These are phyloP conservation scores for Isabelozyma gotoi DNA, from an alignment of 805 yeast genomes.

Conservation along the genomic window DNA sequence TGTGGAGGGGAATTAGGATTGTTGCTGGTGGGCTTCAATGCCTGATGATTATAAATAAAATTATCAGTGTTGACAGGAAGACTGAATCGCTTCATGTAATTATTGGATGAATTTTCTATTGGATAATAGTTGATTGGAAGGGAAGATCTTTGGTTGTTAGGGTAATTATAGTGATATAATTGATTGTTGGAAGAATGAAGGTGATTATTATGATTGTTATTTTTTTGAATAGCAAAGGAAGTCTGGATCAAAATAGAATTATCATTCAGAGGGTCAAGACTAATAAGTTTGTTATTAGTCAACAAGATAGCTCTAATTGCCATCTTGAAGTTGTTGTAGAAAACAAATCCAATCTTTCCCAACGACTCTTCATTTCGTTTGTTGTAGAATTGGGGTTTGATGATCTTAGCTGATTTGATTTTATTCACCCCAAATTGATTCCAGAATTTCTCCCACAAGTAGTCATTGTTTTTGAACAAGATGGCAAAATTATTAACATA, in stretches of 20 bases:
- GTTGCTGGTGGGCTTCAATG: constrained; percentile 1
- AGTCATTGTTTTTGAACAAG: constrained; percentile 53
- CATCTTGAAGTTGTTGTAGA: constrained; percentile 54
- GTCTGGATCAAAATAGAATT: constrained; percentile 30
- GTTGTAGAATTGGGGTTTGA: constrained; percentile 40
- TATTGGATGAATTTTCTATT: constrained; percentile 3
- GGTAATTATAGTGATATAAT: not conserved
- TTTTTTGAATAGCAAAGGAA: constrained; percentile 42
- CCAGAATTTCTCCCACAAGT: constrained; percentile 40
- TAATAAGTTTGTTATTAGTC: constrained; percentile 44
- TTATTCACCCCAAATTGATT: constrained; percentile 30
- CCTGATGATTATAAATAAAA: not conserved
- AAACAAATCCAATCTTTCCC: constrained; percentile 60
- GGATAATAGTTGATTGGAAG: constrained; percentile 3
- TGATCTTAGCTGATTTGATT: constrained; percentile 41
- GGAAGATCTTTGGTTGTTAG: constrained; percentile 1
- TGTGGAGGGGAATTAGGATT: not conserved
- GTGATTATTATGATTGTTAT: constrained; percentile 2
- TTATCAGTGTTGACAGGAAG: constrained; percentile 2
- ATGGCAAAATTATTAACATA: constrained; percentile 67
- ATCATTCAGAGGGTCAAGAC: constrained; percentile 2
- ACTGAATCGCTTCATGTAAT: constrained; percentile 6
- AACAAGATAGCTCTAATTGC: constrained; percentile 62
- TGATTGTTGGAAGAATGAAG: not conserved
- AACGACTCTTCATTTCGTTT: constrained; percentile 11